Conservation (phyloP, 192 early-diverging fungal genomes). For the Pecoramyces ruminantium region DNA sequence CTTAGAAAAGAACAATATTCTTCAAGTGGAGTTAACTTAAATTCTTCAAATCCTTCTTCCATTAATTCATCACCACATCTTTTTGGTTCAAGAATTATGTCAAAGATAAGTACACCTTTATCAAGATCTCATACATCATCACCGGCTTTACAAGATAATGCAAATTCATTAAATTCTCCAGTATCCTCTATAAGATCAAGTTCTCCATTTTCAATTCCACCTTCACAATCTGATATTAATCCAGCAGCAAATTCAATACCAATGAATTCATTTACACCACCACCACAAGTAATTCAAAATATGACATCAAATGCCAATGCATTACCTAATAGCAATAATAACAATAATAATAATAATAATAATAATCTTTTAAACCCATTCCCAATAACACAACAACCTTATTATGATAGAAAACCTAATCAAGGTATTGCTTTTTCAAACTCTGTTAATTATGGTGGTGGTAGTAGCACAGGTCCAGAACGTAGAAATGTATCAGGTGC, state of each 20-base stretch:
- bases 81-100: neutral
- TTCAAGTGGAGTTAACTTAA: slow-evolving; percentile 1
- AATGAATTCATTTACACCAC: neutral
- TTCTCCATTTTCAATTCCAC: neutral
- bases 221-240: neutral
- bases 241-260: neutral
- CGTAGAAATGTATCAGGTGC: neutral
- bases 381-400: neutral
- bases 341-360: neutral
- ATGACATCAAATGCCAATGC: neutral
- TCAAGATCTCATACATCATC: neutral
- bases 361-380: neutral
- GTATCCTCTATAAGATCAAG: neutral
- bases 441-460: neutral
- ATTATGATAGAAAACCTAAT: neutral
- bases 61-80: neutral
- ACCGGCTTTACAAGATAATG: neutral
- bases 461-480: neutral
- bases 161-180: no score
- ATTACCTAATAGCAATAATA: neutral
- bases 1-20: slow-evolving; percentile 74
- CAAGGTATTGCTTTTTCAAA: neutral
- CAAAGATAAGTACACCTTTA: neutral
- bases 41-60: neutral
- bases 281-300: neutral